Evolutionary conservation across 768 basidiomycete species (phyloP).

Genomic region (Coprinopsis marcescibilis): DNA sequence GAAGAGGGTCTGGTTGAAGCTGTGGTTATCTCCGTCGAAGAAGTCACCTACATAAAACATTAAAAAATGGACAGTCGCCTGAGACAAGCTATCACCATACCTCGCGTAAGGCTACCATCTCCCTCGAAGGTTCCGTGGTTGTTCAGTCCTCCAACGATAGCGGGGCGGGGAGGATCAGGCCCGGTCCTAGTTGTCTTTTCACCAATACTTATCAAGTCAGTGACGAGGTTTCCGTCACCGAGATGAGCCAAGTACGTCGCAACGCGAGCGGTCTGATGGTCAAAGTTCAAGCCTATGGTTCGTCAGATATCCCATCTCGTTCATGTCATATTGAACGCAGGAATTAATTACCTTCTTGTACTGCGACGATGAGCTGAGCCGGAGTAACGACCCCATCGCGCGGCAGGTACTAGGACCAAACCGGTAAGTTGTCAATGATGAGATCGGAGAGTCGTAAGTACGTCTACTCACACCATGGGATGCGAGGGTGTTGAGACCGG

Average conservation of each 20-base stretch:
- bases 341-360: constrained; percentile 11
- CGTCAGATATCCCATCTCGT: background rate
- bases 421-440: background rate
- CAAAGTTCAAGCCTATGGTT: constrained; percentile 15
- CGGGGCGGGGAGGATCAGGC: too few relatives aligned
- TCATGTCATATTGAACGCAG: background rate
- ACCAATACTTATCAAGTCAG: too few relatives aligned
- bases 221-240: constrained; percentile 15
- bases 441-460: background rate
- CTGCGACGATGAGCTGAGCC: constrained; percentile 8
- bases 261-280: constrained; percentile 12
- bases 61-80: constrained; percentile 17
- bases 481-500: constrained; percentile 17
- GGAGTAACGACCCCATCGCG: constrained; percentile 10
- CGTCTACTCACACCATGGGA: constrained; percentile 16
- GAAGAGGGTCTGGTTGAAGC: too few relatives aligned
- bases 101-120: constrained; percentile 11
- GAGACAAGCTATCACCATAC: constrained; percentile 13
- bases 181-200: too few relatives aligned
- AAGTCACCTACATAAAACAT: constrained; percentile 13
- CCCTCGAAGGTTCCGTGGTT: constrained; percentile 15
- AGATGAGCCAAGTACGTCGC: constrained; percentile 13
- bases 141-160: constrained; percentile 14
- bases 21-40: too few relatives aligned
- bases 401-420: constrained; percentile 6